Evolutionary conservation across 768 basidiomycete genomes (phyloP).

Genomic region (Leucocoprinus leucothites): DNA sequence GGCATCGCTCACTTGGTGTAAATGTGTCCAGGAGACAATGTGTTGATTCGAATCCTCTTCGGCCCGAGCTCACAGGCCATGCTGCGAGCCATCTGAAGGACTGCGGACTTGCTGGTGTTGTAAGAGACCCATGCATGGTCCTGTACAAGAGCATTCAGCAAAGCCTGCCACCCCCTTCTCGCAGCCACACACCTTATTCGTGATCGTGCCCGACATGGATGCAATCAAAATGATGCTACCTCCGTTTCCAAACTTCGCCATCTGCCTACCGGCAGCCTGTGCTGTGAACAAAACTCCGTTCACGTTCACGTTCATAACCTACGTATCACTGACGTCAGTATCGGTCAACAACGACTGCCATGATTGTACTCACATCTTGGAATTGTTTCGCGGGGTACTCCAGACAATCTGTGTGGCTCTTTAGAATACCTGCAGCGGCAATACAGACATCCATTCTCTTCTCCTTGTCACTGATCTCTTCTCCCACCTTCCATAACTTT

Average conservation of each 20-base stretch:
- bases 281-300: slow-evolving; percentile 63
- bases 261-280: slow-evolving; percentile 62
- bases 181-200: slow-evolving; percentile 52
- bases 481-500: slow-evolving; percentile 49
- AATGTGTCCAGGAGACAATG: slow-evolving; percentile 74
- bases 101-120: slow-evolving; percentile 75
- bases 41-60: slow-evolving; percentile 68
- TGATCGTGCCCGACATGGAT: slow-evolving; percentile 68
- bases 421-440: slow-evolving; percentile 75
- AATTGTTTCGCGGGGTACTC: slow-evolving; percentile 66
- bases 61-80: slow-evolving; percentile 79
- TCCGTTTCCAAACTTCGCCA: slow-evolving; percentile 49
- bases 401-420: slow-evolving; percentile 56
- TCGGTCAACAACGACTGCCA: not conserved
- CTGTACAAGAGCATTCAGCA: slow-evolving; percentile 28
- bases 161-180: not conserved
- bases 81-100: slow-evolving; percentile 77
- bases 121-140: slow-evolving; percentile 76
- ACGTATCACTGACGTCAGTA: not conserved
- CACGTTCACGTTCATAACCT: slow-evolving; percentile 70
- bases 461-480: slow-evolving; percentile 63
- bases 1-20: slow-evolving; percentile 52
- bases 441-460: slow-evolving; percentile 72
- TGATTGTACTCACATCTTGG: slow-evolving; percentile 41
- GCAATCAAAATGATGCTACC: slow-evolving; percentile 66